Evolutionary conservation across 2,329 filamentous ascomycete species (phyloP).

Genomic region (Aureobasidium musti): DNA sequence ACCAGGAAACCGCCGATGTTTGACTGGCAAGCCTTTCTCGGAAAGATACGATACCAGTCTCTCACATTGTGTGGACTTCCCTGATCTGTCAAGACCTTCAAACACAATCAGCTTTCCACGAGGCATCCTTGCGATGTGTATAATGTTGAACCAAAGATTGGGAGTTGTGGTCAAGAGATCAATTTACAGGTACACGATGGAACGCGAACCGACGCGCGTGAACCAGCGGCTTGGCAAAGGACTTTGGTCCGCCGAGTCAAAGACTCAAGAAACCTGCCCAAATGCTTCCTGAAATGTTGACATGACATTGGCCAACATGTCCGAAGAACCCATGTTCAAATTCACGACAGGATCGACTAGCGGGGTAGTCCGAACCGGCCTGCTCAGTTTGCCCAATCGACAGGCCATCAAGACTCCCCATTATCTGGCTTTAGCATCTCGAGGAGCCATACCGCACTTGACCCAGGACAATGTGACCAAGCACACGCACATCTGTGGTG

Average conservation of each 20-base stretch:
- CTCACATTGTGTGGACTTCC: constrained; percentile 88
- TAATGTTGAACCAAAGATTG: background rate
- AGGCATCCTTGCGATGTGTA: constrained; percentile 10
- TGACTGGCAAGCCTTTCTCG: constrained; percentile 54
- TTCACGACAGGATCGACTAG: constrained; percentile 44
- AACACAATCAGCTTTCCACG: constrained; percentile 75
- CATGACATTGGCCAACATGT: background rate
- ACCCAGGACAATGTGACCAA: constrained; percentile 77
- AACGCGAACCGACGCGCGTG: constrained; percentile 17
- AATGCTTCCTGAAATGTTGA: background rate
- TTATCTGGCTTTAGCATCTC: constrained; percentile 76
- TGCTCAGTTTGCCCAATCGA: constrained; percentile 63
- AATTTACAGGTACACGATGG: background rate
- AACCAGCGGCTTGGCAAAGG: background rate
- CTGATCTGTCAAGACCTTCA: constrained; percentile 85
- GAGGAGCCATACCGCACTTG: constrained; percentile 83
- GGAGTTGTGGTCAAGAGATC: background rate
- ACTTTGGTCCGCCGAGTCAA: background rate
- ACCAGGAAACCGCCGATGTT: constrained; percentile 69
- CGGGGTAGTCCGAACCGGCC: constrained; percentile 65
- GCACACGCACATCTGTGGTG: constrained; percentile 64
- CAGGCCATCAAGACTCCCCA: constrained; percentile 77
- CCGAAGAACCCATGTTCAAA: constrained; percentile 46
- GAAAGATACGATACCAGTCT: constrained; percentile 60
- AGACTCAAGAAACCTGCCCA: background rate